These are phyloP conservation scores for Candida ortonii DNA, from an alignment of 805 yeast species.

Conservation along the genomic window DNA sequence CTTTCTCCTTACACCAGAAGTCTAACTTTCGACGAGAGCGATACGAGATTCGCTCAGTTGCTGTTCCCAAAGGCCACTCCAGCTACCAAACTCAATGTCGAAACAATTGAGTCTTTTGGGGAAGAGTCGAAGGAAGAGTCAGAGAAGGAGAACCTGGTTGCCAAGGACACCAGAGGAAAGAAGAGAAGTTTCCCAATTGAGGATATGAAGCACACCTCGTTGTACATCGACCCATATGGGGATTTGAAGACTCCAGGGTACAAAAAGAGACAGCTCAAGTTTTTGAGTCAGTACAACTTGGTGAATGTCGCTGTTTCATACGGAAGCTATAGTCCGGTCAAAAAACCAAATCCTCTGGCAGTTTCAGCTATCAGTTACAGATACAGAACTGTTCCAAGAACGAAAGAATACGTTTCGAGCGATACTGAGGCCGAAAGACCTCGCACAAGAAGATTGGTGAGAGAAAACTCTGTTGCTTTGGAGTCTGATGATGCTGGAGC, in stretches of 20 bases:
- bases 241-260: constrained; percentile 41
- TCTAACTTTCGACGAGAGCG: constrained; percentile 25
- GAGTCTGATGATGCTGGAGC: constrained; percentile 32
- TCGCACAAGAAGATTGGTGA: constrained; percentile 57
- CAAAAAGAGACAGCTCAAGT: constrained; percentile 48
- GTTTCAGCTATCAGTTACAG: constrained; percentile 20
- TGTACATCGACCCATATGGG: constrained; percentile 53
- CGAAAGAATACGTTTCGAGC: constrained; percentile 26
- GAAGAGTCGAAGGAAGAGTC: constrained; percentile 9
- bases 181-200: constrained; percentile 44
- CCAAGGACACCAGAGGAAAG: constrained; percentile 8
- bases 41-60: constrained; percentile 27
- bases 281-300: constrained; percentile 50
- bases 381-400: constrained; percentile 29
- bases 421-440: constrained; percentile 47
- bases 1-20: constrained; percentile 35
- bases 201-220: constrained; percentile 39
- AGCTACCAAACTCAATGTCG: constrained; percentile 9
- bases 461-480: constrained; percentile 34
- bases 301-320: constrained; percentile 21
- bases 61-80: constrained; percentile 26
- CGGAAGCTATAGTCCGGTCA: constrained; percentile 5
- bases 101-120: constrained; percentile 9
- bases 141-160: constrained; percentile 1
- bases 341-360: constrained; percentile 9